A percentile compares a stretch with the other conserved stretches of the same genome.
Evolutionary conservation across 495 filamentous ascomycete genomes (phyloP).

Genomic region (Articulospora tetracladia): DNA sequence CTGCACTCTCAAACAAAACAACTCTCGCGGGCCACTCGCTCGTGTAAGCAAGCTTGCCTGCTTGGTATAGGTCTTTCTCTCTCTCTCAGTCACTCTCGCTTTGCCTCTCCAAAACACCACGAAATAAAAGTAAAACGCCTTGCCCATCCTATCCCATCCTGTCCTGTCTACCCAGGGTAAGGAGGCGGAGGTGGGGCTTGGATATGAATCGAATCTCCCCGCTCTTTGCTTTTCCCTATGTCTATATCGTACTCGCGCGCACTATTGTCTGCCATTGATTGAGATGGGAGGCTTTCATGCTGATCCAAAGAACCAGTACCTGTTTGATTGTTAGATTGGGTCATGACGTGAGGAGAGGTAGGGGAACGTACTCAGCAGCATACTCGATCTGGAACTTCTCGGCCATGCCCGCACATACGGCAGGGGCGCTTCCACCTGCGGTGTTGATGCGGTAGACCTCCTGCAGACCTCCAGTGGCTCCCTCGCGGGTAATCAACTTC

Average conservation of each 20-base stretch:
- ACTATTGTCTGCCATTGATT: background rate
- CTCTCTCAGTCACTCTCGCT: no score
- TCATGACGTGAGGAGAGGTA: background rate
- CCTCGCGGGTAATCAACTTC: slow-evolving; percentile 48
- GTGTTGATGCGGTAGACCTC: slow-evolving; percentile 86
- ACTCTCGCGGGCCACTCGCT: background rate
- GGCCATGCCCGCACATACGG: slow-evolving; percentile 65
- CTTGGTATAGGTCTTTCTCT: background rate
- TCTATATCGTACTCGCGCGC: background rate
- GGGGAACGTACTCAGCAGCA: slow-evolving; percentile 65
- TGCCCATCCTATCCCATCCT: background rate
- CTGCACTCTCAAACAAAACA: background rate
- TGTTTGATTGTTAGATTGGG: slow-evolving; percentile 5
- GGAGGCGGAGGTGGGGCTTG: background rate
- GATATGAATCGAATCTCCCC: background rate
- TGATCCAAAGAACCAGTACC: slow-evolving; percentile 21
- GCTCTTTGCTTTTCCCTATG: background rate
- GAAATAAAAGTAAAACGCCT: background rate
- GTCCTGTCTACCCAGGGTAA: background rate
- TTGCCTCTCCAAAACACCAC: no score
- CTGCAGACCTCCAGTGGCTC: slow-evolving; percentile 58
- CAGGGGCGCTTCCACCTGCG: slow-evolving; percentile 72
- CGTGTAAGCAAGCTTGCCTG: background rate
- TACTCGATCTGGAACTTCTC: slow-evolving; percentile 71
- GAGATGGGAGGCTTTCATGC: background rate